These are phyloP conservation scores for Knoxia roxburghii DNA, from an alignment of 257 asterid genomes.

Conservation along the genomic window DNA sequence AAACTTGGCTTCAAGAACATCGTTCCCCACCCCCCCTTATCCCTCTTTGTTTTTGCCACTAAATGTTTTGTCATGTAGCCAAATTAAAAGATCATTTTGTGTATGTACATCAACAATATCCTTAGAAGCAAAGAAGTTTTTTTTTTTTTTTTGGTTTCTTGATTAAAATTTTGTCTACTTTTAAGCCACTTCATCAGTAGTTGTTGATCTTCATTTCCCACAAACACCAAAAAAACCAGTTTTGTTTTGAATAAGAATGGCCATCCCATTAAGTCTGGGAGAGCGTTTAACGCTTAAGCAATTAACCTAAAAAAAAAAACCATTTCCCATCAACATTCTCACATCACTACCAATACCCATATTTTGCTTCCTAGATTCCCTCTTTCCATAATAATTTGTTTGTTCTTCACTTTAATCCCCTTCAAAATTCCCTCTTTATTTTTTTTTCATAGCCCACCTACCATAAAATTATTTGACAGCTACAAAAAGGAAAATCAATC, in stretches of 20 bases:
- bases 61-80: no score
- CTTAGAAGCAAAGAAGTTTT: constrained; percentile 54
- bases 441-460: background rate
- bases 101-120: constrained; percentile 7
- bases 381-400: background rate
- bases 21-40: no score
- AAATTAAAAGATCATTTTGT: no score
- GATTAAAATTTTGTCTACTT: constrained; percentile 24
- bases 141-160: background rate
- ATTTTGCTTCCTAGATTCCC: background rate
- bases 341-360: constrained; percentile 24
- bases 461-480: background rate
- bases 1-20: no score
- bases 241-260: constrained; percentile 28
- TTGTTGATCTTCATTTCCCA: constrained; percentile 11
- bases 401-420: no score
- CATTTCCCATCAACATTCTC: constrained; percentile 11
- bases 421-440: background rate
- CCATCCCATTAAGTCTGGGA: constrained; percentile 28
- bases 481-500: background rate
- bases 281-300: constrained; percentile 69
- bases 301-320: constrained; percentile 11
- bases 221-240: no score
- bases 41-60: no score
- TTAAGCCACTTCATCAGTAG: constrained; percentile 48